Evolutionary conservation across 2,329 filamentous ascomycete genomes (phyloP), one percentile per base, ranked within the genome.

Genomic region (Ophiocordyceps unilateralis): DNA sequence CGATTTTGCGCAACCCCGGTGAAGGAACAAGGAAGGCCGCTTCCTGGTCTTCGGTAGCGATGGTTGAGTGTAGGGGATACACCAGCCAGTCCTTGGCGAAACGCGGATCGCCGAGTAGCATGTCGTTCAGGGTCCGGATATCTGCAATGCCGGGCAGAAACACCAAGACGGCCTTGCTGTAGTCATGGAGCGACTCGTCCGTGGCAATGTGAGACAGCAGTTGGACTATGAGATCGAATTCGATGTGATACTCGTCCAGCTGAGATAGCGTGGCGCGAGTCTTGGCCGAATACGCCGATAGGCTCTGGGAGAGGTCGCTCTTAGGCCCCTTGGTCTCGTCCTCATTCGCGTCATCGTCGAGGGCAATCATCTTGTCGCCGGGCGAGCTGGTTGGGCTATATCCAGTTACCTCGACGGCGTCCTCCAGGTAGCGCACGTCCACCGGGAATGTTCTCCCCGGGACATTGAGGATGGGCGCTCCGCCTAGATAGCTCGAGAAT

Each of bases 41-140:
- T 60, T 98, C 89, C 58, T 98, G 91, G 47, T 98, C 91, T 53
- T 96, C 89, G 40, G 83, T 95, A 11, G 89, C 87, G 51, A 98
- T 95, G 0, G 83, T 86, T 0, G 91, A 96, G 58, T 98, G 91
- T 30, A 98, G 69, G 12, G 87, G 83, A 58, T 93, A 88, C 1
- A 98, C 70, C 43, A 85, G 72, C 88, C 89, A 98, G 44, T 78
- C 72, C 32, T 72, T 70, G 28, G 74, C 68, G 58, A 96, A 95
- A 3, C 72, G 71, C 1, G 79, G 77, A 52, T 93, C 81, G 1
- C 84, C 79, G 5, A 81, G 63, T 3, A 98, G 69, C 59, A 91
- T 76, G 54, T 94, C 87, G 57, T 95, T 91, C 39, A 98, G 65
- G 19, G 81, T 80, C 43, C 87, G 74, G 50, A 95, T 95, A 54